Percentiles rank a stretch among this genome's conserved stretches.
These are phyloP conservation scores for Cymbopogon citratus DNA, from an alignment of 176 grass and related monocot genomes.

Conservation along the genomic window DNA sequence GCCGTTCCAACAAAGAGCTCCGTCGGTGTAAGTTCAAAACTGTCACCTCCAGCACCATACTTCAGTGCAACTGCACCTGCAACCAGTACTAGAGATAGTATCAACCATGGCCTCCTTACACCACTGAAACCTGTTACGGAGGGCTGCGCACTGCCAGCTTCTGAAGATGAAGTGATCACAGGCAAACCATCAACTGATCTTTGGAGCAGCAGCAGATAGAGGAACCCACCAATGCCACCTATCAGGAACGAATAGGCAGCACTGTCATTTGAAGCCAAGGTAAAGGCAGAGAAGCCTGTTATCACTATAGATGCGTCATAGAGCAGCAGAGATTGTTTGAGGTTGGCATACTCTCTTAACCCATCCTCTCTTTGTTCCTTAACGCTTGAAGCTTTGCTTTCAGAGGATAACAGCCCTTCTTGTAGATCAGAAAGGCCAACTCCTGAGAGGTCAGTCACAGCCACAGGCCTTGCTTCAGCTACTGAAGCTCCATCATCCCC, in stretches of 20 bases:
- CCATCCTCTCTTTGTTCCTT: conserved; percentile 54
- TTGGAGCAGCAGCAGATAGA: conserved; percentile 77
- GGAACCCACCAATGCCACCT: conserved; percentile 73
- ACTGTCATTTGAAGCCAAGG: conserved; percentile 45
- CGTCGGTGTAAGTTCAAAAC: conserved; percentile 36
- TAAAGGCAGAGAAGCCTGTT: conserved; percentile 59
- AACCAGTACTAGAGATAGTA: conserved; percentile 47
- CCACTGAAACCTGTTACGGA: conserved; percentile 24
- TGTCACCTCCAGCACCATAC: conserved; percentile 51
- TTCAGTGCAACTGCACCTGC: conserved; percentile 43
- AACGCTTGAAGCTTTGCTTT: not conserved
- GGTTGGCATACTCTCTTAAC: conserved; percentile 69
- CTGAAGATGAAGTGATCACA: conserved; percentile 29
- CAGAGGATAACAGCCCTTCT: conserved; percentile 28
- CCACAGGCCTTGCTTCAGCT: conserved; percentile 50
- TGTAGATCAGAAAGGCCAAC: conserved; percentile 43
- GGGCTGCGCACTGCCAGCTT: conserved; percentile 12
- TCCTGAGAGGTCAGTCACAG: conserved; percentile 47
- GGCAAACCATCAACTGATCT: conserved; percentile 72
- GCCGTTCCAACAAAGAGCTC: conserved; percentile 60
- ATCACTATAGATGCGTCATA: conserved; percentile 67
- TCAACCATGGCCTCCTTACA: conserved; percentile 69
- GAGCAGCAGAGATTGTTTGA: conserved; percentile 77
- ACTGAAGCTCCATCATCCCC: conserved; percentile 66
- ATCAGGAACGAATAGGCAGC: conserved; percentile 62